phyloP scores from a whole-genome alignment of 192 early-diverging fungal genomes.

The Chytriomyces hyalinus region DNA sequence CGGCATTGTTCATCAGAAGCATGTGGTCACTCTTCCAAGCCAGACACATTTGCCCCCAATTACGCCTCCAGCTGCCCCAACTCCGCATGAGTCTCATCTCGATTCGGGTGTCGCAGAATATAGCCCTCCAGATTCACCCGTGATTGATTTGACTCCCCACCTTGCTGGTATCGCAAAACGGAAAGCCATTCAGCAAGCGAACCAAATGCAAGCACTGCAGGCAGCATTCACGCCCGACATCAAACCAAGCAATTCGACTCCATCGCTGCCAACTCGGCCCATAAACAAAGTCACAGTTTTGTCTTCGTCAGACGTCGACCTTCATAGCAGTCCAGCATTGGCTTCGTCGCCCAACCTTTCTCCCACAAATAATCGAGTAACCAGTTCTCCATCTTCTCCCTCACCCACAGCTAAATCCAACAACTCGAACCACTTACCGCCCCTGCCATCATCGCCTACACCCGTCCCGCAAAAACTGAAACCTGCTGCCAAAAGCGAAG shows the following conservation, averaged over 20 bases:
- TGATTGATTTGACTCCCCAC: constrained; percentile 39
- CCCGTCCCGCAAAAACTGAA: neutral
- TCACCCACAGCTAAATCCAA: neutral
- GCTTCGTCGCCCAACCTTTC: neutral
- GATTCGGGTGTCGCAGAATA: neutral
- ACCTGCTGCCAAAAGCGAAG: neutral
- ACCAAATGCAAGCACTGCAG: neutral
- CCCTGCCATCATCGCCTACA: constrained; percentile 1
- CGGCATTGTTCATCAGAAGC: constrained; percentile 30
- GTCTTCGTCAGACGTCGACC: too few relatives aligned
- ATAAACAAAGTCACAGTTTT: too few relatives aligned
- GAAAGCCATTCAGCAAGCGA: neutral
- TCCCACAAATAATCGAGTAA: neutral
- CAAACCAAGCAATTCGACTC: too few relatives aligned
- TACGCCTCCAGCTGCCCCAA: neutral
- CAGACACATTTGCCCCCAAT: neutral
- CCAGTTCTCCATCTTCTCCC: too few relatives aligned
- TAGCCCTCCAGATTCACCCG: constrained; percentile 12
- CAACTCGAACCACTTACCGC: constrained; percentile 12
- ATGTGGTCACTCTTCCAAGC: constrained; percentile 1
- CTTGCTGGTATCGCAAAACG: constrained; percentile 16
- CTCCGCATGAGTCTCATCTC: neutral
- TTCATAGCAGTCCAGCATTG: neutral
- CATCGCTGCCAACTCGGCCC: too few relatives aligned
- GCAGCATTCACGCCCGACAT: neutral